These are phyloP conservation scores for Trichoderma atroviride DNA, from an alignment of 2,329 filamentous ascomycete species.

Conservation along the genomic window DNA sequence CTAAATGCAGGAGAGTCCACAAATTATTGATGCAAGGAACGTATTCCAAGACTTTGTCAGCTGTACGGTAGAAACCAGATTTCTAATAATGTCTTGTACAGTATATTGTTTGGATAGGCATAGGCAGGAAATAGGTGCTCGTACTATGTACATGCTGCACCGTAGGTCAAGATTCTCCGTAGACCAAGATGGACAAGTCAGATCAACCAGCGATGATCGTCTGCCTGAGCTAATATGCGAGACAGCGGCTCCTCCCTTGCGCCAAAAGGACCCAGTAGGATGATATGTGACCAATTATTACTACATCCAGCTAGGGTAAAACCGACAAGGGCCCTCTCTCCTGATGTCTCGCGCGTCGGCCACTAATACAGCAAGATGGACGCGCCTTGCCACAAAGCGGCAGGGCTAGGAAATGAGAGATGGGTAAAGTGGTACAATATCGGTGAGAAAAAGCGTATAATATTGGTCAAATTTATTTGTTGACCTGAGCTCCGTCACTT, in stretches of 20 bases:
- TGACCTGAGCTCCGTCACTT: background rate
- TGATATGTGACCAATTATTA: background rate
- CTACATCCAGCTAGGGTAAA: background rate
- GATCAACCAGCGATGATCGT: background rate
- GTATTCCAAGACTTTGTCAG: background rate
- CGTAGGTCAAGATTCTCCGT: background rate
- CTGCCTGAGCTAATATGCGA: background rate
- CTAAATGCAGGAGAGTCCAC: background rate
- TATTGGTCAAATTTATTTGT: background rate
- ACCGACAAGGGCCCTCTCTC: background rate
- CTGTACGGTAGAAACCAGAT: background rate
- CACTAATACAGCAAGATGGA: background rate
- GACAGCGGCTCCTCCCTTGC: background rate
- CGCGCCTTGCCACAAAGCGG: background rate
- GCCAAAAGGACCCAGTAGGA: background rate
- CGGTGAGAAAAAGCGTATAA: background rate
- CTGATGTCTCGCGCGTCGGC: slow-evolving; percentile 4
- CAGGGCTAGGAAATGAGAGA: background rate
- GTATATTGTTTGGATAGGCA: background rate
- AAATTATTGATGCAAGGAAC: background rate
- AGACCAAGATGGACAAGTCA: background rate
- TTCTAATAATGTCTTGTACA: background rate
- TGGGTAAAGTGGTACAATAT: no score
- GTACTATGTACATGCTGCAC: background rate
- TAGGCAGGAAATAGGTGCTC: background rate